Percentiles rank a stretch among this genome's conserved stretches.
Evolutionary conservation across 176 grass and related monocot genomes (phyloP).

Genomic region (Aegilops speltoides): DNA sequence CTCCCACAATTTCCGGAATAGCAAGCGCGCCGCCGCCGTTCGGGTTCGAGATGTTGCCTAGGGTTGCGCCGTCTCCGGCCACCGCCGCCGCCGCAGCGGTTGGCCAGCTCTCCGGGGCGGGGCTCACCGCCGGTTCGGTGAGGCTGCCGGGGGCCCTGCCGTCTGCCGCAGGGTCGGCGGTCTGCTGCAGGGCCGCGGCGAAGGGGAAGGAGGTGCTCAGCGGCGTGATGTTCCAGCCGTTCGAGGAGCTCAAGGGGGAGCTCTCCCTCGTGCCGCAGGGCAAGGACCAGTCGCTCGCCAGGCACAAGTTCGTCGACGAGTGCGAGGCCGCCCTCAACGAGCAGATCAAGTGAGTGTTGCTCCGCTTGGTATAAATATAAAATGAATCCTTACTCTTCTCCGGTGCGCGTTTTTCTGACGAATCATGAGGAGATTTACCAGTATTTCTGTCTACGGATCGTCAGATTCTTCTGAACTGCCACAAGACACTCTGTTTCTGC

Average conservation of each 20-base stretch:
- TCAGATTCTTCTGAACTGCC: not conserved
- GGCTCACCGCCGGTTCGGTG: not conserved
- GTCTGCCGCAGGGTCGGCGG: not conserved
- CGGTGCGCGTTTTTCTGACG: not conserved
- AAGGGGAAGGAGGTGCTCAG: slow-evolving; percentile 36
- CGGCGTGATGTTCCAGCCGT: slow-evolving; percentile 14
- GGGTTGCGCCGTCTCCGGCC: slow-evolving; percentile 13
- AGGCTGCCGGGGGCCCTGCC: not conserved
- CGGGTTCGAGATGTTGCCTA: slow-evolving; percentile 26
- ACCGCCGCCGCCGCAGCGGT: not conserved
- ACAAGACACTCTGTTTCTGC: not conserved
- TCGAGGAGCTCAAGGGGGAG: slow-evolving; percentile 35
- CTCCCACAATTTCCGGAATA: not conserved
- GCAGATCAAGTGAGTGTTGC: slow-evolving; percentile 67
- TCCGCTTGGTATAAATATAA: not conserved
- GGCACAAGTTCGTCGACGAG: slow-evolving; percentile 66
- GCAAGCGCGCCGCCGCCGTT: slow-evolving; percentile 6
- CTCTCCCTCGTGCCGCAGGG: slow-evolving; percentile 67
- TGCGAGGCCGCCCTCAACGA: slow-evolving; percentile 84
- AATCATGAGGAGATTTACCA: not conserved
- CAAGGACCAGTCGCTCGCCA: slow-evolving; percentile 48
- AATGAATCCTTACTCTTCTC: not conserved
- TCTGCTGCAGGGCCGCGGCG: slow-evolving; percentile 19
- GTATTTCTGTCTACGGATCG: not conserved
- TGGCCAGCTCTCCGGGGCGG: not conserved